Evolutionary conservation across 805 yeast species (phyloP).

Genomic region (Vanderwaltozyma tropicalis): DNA sequence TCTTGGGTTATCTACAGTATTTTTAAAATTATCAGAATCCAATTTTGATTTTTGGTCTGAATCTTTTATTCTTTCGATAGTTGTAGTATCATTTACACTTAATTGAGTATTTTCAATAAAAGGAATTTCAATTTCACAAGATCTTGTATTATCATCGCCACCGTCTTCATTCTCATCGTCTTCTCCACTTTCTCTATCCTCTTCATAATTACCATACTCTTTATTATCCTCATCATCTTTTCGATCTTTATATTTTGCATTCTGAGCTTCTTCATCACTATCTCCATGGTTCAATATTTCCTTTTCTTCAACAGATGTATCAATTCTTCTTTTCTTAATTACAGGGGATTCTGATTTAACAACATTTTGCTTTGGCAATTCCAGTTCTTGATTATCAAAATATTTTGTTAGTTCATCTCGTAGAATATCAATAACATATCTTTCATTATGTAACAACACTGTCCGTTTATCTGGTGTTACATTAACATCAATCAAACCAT

Average conservation of each 20-base stretch:
- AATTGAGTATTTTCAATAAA: background rate
- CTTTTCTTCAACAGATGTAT: background rate
- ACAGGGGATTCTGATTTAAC: background rate
- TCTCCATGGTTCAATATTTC: background rate
- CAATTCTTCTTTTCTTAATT: slow-evolving; percentile 1
- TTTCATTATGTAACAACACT: slow-evolving; percentile 58
- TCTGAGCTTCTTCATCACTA: background rate
- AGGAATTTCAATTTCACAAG: slow-evolving; percentile 1
- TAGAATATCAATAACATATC: slow-evolving; percentile 43
- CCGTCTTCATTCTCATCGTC: background rate
- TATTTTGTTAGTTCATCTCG: slow-evolving; percentile 38
- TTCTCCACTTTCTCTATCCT: background rate
- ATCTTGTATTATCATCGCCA: background rate
- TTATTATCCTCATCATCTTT: too few relatives aligned
- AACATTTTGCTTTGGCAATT: slow-evolving; percentile 20
- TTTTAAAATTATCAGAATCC: background rate
- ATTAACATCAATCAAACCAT: slow-evolving; percentile 62
- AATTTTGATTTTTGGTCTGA: background rate
- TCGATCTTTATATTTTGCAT: background rate
- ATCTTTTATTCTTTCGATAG: background rate
- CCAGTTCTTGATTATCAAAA: slow-evolving; percentile 33
- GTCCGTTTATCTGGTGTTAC: slow-evolving; percentile 86
- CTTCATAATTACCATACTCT: background rate
- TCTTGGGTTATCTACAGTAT: background rate
- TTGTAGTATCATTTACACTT: background rate